phyloP scores from a whole-genome alignment of 106 monocot genomes.

The Platanthera zijinensis region DNA sequence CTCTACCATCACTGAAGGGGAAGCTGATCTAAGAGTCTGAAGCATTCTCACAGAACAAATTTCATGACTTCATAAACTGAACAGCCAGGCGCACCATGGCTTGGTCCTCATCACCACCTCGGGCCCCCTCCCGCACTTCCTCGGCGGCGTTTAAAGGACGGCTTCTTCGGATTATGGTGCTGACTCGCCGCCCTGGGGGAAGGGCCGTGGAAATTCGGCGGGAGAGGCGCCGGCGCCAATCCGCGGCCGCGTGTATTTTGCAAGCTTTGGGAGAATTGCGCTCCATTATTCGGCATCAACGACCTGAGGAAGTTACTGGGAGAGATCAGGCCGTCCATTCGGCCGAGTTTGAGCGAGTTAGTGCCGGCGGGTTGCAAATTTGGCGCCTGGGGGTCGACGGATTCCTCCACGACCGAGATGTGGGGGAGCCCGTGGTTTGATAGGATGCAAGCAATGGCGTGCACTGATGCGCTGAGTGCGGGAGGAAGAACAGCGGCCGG shows the following conservation, averaged over 20 bases:
- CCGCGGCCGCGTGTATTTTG: background rate
- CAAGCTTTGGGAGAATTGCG: background rate
- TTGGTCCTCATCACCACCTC: background rate
- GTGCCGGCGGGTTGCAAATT: background rate
- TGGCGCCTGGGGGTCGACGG: constrained; percentile 8
- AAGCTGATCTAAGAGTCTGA: no score
- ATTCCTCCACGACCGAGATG: constrained; percentile 22
- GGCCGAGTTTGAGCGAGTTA: constrained; percentile 10
- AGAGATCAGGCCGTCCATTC: constrained; percentile 10
- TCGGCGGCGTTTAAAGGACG: background rate
- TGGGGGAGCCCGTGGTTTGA: constrained; percentile 56
- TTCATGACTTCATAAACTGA: background rate
- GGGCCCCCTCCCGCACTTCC: background rate
- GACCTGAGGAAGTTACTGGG: constrained; percentile 44
- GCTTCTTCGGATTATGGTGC: constrained; percentile 1
- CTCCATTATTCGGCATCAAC: constrained; percentile 15
- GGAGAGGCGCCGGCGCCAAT: no score
- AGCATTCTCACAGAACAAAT: no score
- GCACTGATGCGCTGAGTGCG: constrained; percentile 66
- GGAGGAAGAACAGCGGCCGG: constrained; percentile 60
- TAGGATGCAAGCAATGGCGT: constrained; percentile 77
- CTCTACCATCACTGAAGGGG: no score
- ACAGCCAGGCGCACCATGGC: background rate
- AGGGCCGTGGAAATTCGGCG: background rate
- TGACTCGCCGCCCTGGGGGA: background rate